Evolutionary conservation across 177 flowering plant genomes (phyloP).

Genomic region (Vitis hybrid): DNA sequence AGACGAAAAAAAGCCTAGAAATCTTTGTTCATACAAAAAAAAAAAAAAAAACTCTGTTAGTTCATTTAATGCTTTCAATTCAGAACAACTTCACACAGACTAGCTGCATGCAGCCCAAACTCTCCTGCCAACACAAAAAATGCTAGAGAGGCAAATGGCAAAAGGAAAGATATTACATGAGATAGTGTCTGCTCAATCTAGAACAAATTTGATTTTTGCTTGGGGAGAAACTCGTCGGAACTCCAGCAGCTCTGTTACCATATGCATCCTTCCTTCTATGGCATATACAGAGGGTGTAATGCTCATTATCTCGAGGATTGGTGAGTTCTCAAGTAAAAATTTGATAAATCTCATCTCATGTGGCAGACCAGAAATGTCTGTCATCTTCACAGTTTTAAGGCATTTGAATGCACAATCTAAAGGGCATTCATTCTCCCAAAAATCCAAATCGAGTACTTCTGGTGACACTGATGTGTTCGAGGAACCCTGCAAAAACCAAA

Average conservation of each 20-base stretch:
- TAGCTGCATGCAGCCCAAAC: too few relatives aligned
- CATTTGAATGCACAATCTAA: conserved; percentile 34
- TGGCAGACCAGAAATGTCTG: conserved; percentile 46
- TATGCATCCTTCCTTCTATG: conserved; percentile 34
- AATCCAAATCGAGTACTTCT: conserved; percentile 35
- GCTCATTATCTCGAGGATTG: conserved; percentile 54
- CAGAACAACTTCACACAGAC: too few relatives aligned
- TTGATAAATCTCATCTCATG: conserved; percentile 65
- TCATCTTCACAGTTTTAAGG: conserved; percentile 52
- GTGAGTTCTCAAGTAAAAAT: conserved; percentile 57
- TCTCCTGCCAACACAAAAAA: neutral
- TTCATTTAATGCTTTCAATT: too few relatives aligned
- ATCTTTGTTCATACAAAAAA: too few relatives aligned
- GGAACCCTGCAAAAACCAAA: conserved; percentile 36
- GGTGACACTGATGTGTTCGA: conserved; percentile 28
- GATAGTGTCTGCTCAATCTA: conserved; percentile 17
- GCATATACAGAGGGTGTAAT: conserved; percentile 39
- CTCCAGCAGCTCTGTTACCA: conserved; percentile 51
- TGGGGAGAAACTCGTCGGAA: conserved; percentile 64
- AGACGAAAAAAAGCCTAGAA: too few relatives aligned
- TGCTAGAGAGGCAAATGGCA: neutral
- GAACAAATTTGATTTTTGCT: conserved; percentile 50
- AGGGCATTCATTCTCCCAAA: conserved; percentile 40
- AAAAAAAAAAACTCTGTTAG: too few relatives aligned
- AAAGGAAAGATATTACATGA: neutral